Base-by-base conservation (phyloP, 441 rosid genomes). In the Biscutella laevigata region DNA sequence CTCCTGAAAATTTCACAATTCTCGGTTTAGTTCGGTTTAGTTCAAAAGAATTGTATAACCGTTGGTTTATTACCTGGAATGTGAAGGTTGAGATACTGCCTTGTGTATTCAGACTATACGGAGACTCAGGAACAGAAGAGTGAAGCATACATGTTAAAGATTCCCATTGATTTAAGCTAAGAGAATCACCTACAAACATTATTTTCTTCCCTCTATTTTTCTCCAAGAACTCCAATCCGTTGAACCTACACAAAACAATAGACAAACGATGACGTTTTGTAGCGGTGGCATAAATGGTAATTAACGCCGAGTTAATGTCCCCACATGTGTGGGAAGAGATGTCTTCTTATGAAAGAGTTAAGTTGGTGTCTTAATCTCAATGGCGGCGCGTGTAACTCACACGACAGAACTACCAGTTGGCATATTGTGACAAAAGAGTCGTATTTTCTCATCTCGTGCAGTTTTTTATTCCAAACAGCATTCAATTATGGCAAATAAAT, bases 171-270 rank as follows among this genome's bases (percentile, higher is more conserved):
- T 90, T 82, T 13, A 82, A 40, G 63, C 94, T 86, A 0, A 90
- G 63, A 1, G 97, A 90, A 64, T 90, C 97, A 9, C 97, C 92
- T 6, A 84, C 76, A 40, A 84, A 82, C 86, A 84, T 84, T n/a
- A 90, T 78, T 38, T 71, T 77, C 73, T 86, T 90, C 47, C 94
- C 94, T 57, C 71, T 64, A 21, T 73, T 51, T 58, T 39, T 78
- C 59, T 73, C 48, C 57, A 90, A 45, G 34, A 90, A 84, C 16
- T 59, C 66, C 22, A 6, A 13, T 1, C 84, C 94, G 51, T 84
- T 49, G 35, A 84, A 90, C 60, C 97, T 89, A 52, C 55, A 44
- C 28, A 49, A 17, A 29, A 4, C 8, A 19, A 8, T 6, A 33
- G 5, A 6, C 0, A n/a, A 46, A 43, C 60, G 67, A 15, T 4